Base-by-base conservation (phyloP, 73 alveolate species). In the Durusdinium trenchii region DNA sequence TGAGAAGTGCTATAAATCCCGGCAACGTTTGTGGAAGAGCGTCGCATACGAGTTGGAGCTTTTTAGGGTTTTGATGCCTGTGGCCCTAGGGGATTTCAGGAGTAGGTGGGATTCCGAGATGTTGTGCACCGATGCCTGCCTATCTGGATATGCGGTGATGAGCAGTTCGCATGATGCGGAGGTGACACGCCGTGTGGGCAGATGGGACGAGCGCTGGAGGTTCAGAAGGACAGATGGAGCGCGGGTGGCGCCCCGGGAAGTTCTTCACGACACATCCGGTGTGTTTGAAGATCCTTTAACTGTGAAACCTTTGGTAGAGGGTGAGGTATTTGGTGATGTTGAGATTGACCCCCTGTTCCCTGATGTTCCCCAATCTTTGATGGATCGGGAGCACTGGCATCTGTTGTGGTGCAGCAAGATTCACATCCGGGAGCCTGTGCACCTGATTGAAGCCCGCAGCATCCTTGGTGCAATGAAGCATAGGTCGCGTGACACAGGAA, bases 131-230 rank as follows among this genome's bases (percentile, higher is more conserved):
- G n/a, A n/a, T n/a, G n/a, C n/a, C n/a, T n/a, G n/a, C n/a, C n/a
- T n/a, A n/a, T n/a, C n/a, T n/a, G 86, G 86, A 3, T 40, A 76
- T 32, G 86, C 86, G 20, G 86, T 76, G 42, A 20, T 45, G 14
- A 57, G 6, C 1, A 28, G 42, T 16, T 9, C 18, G 40, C 2
- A 2, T 38, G n/a, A 9, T 6, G 86, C 38, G 1, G 73, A 82
- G 48, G 92, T 20, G n/a, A n/a, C 38, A 28, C 5, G 51, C 3
- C 26, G 5, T 46, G 50, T 50, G 47, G 93, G 75, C 9, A 51
- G 51, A 1, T 51, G 60, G 75, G 75, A 82, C 38, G 93, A 82
- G 51, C 75, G 93, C 14, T 82, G 93, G 90, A 10, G 90, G 1
- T 79, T 79, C 26, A 36, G 40, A 20, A 61, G 90, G 45, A 50